Percentiles rank a stretch among this genome's conserved stretches.
Evolutionary conservation across 805 yeast genomes (phyloP).

Genomic region (Kluyveromyces wickerhamii): DNA sequence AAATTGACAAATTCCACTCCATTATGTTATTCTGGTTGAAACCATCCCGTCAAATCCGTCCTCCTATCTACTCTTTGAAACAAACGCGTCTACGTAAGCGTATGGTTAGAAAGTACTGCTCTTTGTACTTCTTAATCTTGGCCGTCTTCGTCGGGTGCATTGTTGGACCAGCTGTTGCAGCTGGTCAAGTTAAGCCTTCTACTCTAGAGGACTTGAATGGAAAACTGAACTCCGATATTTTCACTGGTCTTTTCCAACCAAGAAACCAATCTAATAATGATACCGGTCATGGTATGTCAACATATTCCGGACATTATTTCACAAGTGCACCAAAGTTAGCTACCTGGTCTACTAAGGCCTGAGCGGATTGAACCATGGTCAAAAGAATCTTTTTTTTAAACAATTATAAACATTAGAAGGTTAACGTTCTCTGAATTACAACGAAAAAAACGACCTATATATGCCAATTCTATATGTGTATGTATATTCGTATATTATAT

Average conservation of each 20-base stretch:
- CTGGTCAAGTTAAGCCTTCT: conserved; percentile 38
- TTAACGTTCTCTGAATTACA: too few species aligned
- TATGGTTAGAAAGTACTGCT: conserved; percentile 90
- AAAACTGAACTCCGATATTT: conserved; percentile 27
- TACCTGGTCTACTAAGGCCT: conserved; percentile 50
- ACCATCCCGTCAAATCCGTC: conserved; percentile 94
- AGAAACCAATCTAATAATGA: conserved; percentile 75
- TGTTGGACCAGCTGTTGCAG: conserved; percentile 88
- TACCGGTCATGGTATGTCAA: conserved; percentile 48
- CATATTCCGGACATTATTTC: conserved; percentile 31
- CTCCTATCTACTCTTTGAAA: conserved; percentile 93
- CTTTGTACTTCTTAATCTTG: conserved; percentile 67
- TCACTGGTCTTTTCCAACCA: conserved; percentile 82
- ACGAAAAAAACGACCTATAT: too few species aligned
- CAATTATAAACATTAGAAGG: too few species aligned
- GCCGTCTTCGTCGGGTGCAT: conserved; percentile 65
- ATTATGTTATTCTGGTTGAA: conserved; percentile 98
- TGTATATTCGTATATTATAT: too few species aligned
- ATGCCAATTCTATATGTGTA: too few species aligned
- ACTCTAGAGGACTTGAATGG: conserved; percentile 22
- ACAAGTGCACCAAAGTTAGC: conserved; percentile 44
- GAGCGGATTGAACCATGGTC: background rate
- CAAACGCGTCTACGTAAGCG: conserved; percentile 95
- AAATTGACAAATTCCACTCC: conserved; percentile 95
- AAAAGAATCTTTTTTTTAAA: too few species aligned